Percentiles rank a stretch among this genome's conserved stretches.
Evolutionary conservation across 352 stramenopile genomes (phyloP).

Genomic region (Saprolegnia parasitica): DNA sequence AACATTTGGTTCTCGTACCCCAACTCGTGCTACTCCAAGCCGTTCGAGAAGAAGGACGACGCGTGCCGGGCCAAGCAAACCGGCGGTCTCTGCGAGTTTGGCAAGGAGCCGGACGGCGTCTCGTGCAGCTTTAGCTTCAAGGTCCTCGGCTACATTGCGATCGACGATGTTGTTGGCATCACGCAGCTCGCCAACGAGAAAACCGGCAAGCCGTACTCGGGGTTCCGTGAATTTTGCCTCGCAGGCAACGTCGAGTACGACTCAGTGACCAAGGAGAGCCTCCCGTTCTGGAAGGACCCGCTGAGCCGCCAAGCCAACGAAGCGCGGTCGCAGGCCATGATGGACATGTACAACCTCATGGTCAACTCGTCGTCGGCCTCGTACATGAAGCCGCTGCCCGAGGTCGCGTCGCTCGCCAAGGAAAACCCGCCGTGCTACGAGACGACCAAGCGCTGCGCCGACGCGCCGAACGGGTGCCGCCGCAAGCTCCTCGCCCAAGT

Average conservation of each 20-base stretch:
- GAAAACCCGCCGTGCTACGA: constrained; percentile 66
- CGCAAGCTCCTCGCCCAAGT: constrained; percentile 59
- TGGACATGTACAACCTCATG: constrained; percentile 51
- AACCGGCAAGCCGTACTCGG: constrained; percentile 32
- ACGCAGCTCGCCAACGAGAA: constrained; percentile 37
- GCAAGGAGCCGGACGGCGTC: constrained; percentile 40
- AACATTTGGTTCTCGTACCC: constrained; percentile 75
- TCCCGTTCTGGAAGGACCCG: constrained; percentile 65
- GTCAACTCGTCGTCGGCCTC: constrained; percentile 35
- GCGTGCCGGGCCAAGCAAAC: constrained; percentile 43
- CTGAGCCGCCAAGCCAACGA: constrained; percentile 41
- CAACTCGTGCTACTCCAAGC: constrained; percentile 46
- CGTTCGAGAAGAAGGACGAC: constrained; percentile 45
- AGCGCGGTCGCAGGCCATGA: constrained; percentile 39
- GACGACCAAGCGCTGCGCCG: constrained; percentile 52
- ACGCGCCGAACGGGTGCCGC: constrained; percentile 42
- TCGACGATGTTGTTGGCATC: constrained; percentile 62
- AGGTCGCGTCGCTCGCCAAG: constrained; percentile 36
- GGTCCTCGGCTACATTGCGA: constrained; percentile 50
- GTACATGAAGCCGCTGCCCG: constrained; percentile 46
- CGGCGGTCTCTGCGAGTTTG: constrained; percentile 44
- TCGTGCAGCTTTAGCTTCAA: constrained; percentile 58
- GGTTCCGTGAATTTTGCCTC: constrained; percentile 47
- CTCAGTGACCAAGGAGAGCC: constrained; percentile 37
- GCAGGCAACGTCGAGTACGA: constrained; percentile 47